Evolutionary conservation across 345 rosid genomes (phyloP).

Genomic region (Excoecaria agallocha): DNA sequence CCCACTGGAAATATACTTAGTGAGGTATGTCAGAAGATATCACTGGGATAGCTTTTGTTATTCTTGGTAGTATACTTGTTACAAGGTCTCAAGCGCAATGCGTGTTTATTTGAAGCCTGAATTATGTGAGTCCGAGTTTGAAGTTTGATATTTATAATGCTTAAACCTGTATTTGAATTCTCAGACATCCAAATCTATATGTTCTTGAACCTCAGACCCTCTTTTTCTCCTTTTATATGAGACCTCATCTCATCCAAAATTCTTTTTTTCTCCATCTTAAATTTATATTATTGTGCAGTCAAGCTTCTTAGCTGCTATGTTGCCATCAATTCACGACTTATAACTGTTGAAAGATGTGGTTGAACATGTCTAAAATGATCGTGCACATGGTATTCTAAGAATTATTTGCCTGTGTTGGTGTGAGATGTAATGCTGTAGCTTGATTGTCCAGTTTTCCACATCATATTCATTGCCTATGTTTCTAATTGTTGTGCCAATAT

Average conservation of each 20-base stretch:
- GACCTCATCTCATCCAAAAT: neutral
- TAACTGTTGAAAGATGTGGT: no score
- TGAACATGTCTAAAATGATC: no score
- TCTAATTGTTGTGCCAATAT: neutral
- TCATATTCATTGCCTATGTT: neutral
- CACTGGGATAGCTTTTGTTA: neutral
- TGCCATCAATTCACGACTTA: no score
- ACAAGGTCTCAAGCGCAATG: neutral
- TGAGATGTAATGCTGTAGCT: no score
- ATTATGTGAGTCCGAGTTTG: neutral
- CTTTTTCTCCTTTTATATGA: neutral
- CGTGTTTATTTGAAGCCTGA: neutral
- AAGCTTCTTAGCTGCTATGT: no score
- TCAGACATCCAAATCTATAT: neutral
- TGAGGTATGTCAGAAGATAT: slow-evolving; percentile 29
- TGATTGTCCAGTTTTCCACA: no score
- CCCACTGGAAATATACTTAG: slow-evolving; percentile 37
- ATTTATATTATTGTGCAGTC: neutral
- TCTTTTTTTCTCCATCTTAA: neutral
- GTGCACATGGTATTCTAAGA: no score
- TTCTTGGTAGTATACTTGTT: neutral
- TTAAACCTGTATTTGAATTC: neutral
- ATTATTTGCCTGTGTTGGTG: no score
- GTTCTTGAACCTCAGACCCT: slow-evolving; percentile 9
- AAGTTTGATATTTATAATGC: neutral